These are phyloP conservation scores for Stephania yunnanensis DNA, from an alignment of 164 flowering plant genomes.

Conservation along the genomic window DNA sequence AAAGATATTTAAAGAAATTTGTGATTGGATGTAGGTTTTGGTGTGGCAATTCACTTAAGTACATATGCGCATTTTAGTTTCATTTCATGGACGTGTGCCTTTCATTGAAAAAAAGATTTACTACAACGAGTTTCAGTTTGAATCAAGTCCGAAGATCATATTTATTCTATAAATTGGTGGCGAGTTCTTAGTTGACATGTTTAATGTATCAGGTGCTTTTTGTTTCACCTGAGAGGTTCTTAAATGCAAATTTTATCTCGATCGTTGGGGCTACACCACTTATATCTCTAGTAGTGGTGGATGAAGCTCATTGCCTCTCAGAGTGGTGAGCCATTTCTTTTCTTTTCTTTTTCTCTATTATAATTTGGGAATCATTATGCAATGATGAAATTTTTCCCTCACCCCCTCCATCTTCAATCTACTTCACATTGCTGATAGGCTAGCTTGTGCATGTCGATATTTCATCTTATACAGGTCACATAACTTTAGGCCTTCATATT, in stretches of 20 bases:
- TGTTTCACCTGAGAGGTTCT: conserved; percentile 93
- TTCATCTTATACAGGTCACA: conserved; percentile 66
- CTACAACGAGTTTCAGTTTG: neutral
- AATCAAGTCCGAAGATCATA: too few relatives aligned
- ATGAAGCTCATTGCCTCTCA: conserved; percentile 98
- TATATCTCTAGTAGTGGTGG: conserved; percentile 82
- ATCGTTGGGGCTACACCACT: conserved; percentile 37
- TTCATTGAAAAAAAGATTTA: neutral
- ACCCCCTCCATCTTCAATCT: neutral
- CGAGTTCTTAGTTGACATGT: conserved; percentile 12
- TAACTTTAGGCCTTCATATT: conserved; percentile 92
- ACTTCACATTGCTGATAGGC: neutral
- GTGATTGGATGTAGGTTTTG: neutral
- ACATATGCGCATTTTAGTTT: neutral
- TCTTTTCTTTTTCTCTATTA: neutral
- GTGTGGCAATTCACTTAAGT: neutral
- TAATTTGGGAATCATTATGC: neutral
- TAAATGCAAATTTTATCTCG: conserved; percentile 70
- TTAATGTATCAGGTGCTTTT: conserved; percentile 69
- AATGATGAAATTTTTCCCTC: neutral
- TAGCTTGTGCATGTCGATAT: neutral
- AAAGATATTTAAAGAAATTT: neutral
- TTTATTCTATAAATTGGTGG: neutral
- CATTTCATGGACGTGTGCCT: neutral
- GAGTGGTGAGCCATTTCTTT: conserved; percentile 61